phyloP scores from a whole-genome alignment of 192 early-diverging fungal genomes.

The Pecoramyces ruminantium region DNA sequence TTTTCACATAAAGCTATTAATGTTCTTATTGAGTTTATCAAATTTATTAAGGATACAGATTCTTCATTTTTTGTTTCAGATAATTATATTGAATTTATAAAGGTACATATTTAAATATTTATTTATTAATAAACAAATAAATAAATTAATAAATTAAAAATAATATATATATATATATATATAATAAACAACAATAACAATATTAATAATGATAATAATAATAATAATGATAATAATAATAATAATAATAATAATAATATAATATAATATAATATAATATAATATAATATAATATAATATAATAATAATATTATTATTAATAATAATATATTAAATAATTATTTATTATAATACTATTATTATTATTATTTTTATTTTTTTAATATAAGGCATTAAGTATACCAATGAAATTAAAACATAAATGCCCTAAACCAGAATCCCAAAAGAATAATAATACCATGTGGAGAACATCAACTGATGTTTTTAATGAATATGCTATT shows the following conservation, averaged over 20 bases:
- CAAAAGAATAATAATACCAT: constrained; percentile 46
- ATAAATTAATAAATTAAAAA: too few species aligned
- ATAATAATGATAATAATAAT: too few species aligned
- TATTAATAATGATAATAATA: too few species aligned
- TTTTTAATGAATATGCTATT: constrained; percentile 38
- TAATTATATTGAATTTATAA: background rate
- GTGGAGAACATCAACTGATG: constrained; percentile 50
- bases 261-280: too few species aligned
- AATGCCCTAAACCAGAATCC: constrained; percentile 50
- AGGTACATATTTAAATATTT: background rate
- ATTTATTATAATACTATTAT: background rate
- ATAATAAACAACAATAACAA: too few species aligned
- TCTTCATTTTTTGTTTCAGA: constrained; percentile 29
- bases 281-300: too few species aligned
- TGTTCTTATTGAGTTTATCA: constrained; percentile 31
- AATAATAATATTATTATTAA: too few species aligned
- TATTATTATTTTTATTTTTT: constrained; percentile 13
- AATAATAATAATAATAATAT: too few species aligned
- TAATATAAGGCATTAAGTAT: constrained; percentile 34
- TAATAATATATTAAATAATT: too few species aligned
- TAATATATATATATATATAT: too few species aligned
- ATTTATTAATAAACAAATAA: too few species aligned
- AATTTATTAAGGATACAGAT: constrained; percentile 21
- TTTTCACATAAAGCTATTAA: constrained; percentile 45
- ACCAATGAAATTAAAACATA: constrained; percentile 56